phyloP scores from a whole-genome alignment of 2,329 filamentous ascomycete genomes.

The Annulohypoxylon truncatum region DNA sequence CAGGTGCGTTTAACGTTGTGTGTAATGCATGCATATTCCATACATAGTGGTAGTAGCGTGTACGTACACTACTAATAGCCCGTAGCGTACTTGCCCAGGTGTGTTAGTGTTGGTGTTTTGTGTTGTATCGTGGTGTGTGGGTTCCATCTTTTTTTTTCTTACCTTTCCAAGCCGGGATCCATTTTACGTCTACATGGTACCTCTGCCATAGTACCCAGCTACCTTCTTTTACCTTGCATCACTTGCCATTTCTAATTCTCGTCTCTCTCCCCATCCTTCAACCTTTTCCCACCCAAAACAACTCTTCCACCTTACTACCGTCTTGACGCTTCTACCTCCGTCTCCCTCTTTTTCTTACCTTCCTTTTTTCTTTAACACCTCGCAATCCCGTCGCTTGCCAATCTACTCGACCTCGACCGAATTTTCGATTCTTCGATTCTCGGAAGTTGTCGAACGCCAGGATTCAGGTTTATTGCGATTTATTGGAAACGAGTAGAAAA shows the following conservation, averaged over 20 bases:
- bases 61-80: background rate
- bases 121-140: constrained; percentile 28
- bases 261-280: constrained; percentile 32
- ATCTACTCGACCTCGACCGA: constrained; percentile 40
- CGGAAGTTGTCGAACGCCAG: constrained; percentile 43
- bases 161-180: constrained; percentile 19
- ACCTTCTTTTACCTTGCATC: constrained; percentile 21
- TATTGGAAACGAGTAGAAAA: constrained; percentile 31
- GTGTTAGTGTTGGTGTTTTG: background rate
- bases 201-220: background rate
- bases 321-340: constrained; percentile 36
- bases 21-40: background rate
- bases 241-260: constrained; percentile 39
- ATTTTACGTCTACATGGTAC: constrained; percentile 38
- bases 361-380: constrained; percentile 37
- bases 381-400: constrained; percentile 36
- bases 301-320: constrained; percentile 35
- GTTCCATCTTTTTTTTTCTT: constrained; percentile 31
- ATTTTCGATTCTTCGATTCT: constrained; percentile 39
- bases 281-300: constrained; percentile 30
- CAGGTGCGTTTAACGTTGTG: background rate
- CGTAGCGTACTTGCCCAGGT: background rate
- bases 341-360: constrained; percentile 42
- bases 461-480: constrained; percentile 43
- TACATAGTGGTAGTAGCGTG: background rate